Percentiles rank a stretch among this genome's conserved stretches.
Evolutionary conservation across 805 yeast species (phyloP).

Genomic region (Ogataea naganishii): DNA sequence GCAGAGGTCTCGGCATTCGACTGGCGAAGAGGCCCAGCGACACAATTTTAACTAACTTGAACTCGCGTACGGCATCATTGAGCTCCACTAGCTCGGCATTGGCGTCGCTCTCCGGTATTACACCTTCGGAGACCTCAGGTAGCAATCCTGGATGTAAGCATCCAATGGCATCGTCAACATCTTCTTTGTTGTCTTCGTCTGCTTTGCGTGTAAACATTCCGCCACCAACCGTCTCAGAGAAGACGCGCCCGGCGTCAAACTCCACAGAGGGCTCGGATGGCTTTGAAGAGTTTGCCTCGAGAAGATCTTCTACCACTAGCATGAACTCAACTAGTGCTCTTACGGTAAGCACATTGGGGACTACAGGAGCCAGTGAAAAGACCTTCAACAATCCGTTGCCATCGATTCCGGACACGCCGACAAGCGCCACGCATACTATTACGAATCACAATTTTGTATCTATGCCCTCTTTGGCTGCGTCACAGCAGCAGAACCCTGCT

Average conservation of each 20-base stretch:
- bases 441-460: slow-evolving; percentile 11
- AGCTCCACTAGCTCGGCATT: slow-evolving; percentile 2
- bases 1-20: slow-evolving; percentile 17
- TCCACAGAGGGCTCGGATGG: slow-evolving; percentile 15
- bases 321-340: too few species aligned
- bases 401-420: too few species aligned
- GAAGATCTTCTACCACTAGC: slow-evolving; percentile 17
- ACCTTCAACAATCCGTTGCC: too few species aligned
- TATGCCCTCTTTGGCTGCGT: slow-evolving; percentile 7
- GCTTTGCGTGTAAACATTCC: slow-evolving; percentile 3
- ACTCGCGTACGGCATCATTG: slow-evolving; percentile 5
- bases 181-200: slow-evolving; percentile 6
- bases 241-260: slow-evolving; percentile 7
- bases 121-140: slow-evolving; percentile 4
- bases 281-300: slow-evolving; percentile 11
- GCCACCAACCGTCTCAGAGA: not conserved
- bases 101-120: slow-evolving; percentile 4
- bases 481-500: too few species aligned
- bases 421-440: too few species aligned
- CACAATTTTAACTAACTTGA: slow-evolving; percentile 9
- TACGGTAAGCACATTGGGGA: too few species aligned
- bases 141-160: slow-evolving; percentile 4
- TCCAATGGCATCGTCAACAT: slow-evolving; percentile 3
- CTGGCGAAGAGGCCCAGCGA: slow-evolving; percentile 19
- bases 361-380: too few species aligned